These are phyloP conservation scores for Flaveria ramosissima DNA, from an alignment of 129 eudicot species.

Conservation along the genomic window DNA sequence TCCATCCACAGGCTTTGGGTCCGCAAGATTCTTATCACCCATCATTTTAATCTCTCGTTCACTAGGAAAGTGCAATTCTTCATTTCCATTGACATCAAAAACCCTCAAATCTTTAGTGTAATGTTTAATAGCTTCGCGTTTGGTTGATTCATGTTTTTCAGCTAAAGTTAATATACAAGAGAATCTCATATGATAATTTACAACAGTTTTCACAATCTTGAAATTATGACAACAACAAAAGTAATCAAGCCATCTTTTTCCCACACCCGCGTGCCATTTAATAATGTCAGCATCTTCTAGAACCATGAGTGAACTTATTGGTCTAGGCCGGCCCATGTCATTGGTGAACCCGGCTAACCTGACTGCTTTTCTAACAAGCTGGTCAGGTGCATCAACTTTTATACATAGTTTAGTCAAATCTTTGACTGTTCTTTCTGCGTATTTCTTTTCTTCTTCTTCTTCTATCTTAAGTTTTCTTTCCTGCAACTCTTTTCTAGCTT, in stretches of 20 bases:
- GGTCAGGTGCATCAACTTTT: slow-evolving; percentile 80
- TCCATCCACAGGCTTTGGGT: slow-evolving; percentile 88
- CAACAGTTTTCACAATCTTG: slow-evolving; percentile 59
- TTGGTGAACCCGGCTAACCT: slow-evolving; percentile 77
- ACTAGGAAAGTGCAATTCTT: slow-evolving; percentile 63
- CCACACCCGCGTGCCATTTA: slow-evolving; percentile 91
- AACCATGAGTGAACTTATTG: slow-evolving; percentile 55
- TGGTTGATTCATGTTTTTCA: slow-evolving; percentile 88
- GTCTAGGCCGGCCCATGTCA: slow-evolving; percentile 96
- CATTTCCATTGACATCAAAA: slow-evolving; percentile 48
- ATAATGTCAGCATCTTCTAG: slow-evolving; percentile 83
- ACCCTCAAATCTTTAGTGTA: slow-evolving; percentile 81
- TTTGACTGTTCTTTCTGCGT: slow-evolving; percentile 61
- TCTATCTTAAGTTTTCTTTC: slow-evolving; percentile 48
- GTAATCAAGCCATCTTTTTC: slow-evolving; percentile 83
- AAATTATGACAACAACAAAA: slow-evolving; percentile 75
- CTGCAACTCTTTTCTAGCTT: slow-evolving; percentile 57
- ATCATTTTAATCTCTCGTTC: slow-evolving; percentile 79
- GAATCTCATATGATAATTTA: slow-evolving; percentile 81
- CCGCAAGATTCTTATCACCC: slow-evolving; percentile 72
- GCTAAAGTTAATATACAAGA: slow-evolving; percentile 87
- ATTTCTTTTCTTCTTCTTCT: slow-evolving; percentile 70
- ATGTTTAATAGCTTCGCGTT: slow-evolving; percentile 72
- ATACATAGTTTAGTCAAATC: slow-evolving; percentile 76
- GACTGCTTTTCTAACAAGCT: slow-evolving; percentile 59